Conservation (phyloP, 768 basidiomycete species). For the Leccinum rimulosum region DNA sequence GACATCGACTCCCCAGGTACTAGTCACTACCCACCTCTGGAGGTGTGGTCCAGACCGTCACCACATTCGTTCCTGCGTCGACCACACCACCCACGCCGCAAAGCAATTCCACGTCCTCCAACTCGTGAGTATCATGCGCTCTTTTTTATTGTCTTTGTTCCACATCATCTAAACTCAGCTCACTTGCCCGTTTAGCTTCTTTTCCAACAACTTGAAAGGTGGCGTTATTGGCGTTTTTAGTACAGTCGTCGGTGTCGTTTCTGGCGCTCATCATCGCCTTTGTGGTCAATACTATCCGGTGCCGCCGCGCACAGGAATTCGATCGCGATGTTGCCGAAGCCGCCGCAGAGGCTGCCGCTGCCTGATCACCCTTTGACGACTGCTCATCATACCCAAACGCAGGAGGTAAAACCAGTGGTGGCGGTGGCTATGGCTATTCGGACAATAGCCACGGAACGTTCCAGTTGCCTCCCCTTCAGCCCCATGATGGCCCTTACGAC, state of each 20-base stretch:
- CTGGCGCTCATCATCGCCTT: slow-evolving; percentile 49
- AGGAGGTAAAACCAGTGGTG: slow-evolving; percentile 16
- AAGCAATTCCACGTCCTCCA: slow-evolving; percentile 7
- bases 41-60: slow-evolving; percentile 4
- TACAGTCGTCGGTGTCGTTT: slow-evolving; percentile 63
- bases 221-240: slow-evolving; percentile 68
- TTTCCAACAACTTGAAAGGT: slow-evolving; percentile 53
- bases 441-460: slow-evolving; percentile 58
- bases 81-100: not conserved
- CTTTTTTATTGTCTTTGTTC: not conserved
- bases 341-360: slow-evolving; percentile 59
- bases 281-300: slow-evolving; percentile 52
- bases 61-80: not conserved
- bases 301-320: slow-evolving; percentile 60
- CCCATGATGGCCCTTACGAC: slow-evolving; percentile 43
- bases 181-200: slow-evolving; percentile 47
- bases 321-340: slow-evolving; percentile 76
- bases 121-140: slow-evolving; percentile 25
- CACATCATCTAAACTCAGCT: slow-evolving; percentile 6
- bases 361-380: slow-evolving; percentile 54
- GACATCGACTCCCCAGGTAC: not conserved
- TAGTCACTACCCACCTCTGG: slow-evolving; percentile 11
- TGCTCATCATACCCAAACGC: slow-evolving; percentile 30
- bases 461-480: slow-evolving; percentile 43
- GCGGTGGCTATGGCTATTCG: slow-evolving; percentile 39